A percentile compares a stretch with the other conserved stretches of the same genome.
These are phyloP conservation scores for Hansenula lynferdii DNA, from an alignment of 1,139 yeast species.

Conservation along the genomic window DNA sequence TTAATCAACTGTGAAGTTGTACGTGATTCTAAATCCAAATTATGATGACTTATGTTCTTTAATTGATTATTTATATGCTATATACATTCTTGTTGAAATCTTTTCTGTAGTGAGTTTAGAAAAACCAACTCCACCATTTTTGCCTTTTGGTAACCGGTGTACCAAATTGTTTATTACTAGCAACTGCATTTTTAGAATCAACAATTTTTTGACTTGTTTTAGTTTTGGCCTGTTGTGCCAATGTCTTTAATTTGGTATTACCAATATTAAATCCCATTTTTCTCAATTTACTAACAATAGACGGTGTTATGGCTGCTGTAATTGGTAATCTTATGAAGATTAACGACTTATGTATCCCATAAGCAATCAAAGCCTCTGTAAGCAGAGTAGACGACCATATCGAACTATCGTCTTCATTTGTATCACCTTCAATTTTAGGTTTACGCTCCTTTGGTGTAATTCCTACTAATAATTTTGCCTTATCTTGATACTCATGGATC, in stretches of 20 bases:
- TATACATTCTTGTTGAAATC: neutral
- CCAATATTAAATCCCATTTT: conserved; percentile 83
- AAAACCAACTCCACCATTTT: conserved; percentile 62
- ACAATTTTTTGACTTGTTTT: conserved; percentile 19
- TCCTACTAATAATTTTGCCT: conserved; percentile 55
- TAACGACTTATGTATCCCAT: conserved; percentile 87
- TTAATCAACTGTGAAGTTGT: conserved; percentile 82
- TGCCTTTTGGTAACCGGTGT: conserved; percentile 44
- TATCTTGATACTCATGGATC: conserved; percentile 62
- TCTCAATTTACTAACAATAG: conserved; percentile 60
- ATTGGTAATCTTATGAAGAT: conserved; percentile 77
- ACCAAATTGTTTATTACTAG: conserved; percentile 42
- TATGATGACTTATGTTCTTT: conserved; percentile 21
- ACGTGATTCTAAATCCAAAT: conserved; percentile 49
- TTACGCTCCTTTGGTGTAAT: conserved; percentile 24
- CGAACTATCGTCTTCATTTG: conserved; percentile 18
- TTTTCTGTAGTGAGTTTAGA: conserved; percentile 23
- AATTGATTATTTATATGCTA: conserved; percentile 20
- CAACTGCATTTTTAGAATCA: conserved; percentile 20
- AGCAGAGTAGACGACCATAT: conserved; percentile 43
- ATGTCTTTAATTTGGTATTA: conserved; percentile 22
- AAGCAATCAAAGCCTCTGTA: conserved; percentile 85
- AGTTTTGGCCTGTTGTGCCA: conserved; percentile 18
- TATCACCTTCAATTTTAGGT: conserved; percentile 11
- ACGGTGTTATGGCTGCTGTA: conserved; percentile 90